Evolutionary conservation across 1,284 basidiomycete genomes (phyloP).

Genomic region (Amylostereum areolatum): DNA sequence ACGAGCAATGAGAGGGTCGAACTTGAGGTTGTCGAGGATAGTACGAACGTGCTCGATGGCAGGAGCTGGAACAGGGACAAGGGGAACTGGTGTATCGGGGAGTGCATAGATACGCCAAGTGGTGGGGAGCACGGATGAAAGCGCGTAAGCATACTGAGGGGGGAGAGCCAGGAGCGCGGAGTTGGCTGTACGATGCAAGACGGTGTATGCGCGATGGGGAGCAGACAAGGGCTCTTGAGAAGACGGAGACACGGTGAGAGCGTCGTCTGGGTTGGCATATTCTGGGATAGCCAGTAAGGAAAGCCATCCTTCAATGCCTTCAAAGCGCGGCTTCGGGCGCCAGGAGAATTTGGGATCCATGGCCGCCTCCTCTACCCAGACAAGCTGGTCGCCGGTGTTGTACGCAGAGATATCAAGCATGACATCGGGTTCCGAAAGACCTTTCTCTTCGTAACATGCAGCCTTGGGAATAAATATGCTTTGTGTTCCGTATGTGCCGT

Average conservation of each 20-base stretch:
- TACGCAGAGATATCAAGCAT: conserved; percentile 14
- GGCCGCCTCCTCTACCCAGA: conserved; percentile 55
- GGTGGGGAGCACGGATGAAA: conserved; percentile 49
- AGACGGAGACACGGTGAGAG: conserved; percentile 29
- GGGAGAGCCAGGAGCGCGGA: conserved; percentile 43
- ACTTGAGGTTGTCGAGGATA: conserved; percentile 45
- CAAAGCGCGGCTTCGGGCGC: conserved; percentile 2
- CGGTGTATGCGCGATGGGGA: conserved; percentile 17
- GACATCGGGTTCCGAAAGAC: conserved; percentile 19
- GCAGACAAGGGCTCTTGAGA: conserved; percentile 16
- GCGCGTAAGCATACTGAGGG: conserved; percentile 25
- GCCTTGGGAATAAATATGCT: conserved; percentile 42
- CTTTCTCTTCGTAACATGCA: conserved; percentile 28
- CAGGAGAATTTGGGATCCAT: conserved; percentile 32
- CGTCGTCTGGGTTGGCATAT: conserved; percentile 6
- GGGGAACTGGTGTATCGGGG: conserved; percentile 37
- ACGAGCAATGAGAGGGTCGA: conserved; percentile 53
- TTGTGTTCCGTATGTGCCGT: conserved; percentile 44
- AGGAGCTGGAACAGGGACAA: conserved; percentile 45
- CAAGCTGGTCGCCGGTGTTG: conserved; percentile 32
- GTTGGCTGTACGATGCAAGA: conserved; percentile 32
- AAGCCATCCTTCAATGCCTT: conserved; percentile 10
- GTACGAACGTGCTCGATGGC: conserved; percentile 43
- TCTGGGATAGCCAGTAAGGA: conserved; percentile 7
- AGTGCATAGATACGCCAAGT: conserved; percentile 58